Conservation (phyloP, 441 rosid genomes). For the Omphalea diandra region DNA sequence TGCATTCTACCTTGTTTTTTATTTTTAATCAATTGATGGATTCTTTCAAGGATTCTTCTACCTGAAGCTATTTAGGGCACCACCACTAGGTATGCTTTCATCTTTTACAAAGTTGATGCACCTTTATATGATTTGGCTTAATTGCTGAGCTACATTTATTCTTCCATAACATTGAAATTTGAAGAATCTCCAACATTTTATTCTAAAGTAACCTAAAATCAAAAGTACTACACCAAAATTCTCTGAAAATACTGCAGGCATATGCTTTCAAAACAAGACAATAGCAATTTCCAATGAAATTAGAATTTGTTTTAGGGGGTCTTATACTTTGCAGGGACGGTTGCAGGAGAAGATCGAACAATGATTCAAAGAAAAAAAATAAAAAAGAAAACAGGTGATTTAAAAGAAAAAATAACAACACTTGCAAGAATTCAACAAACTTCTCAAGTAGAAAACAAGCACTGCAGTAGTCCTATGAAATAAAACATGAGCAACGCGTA, state of each 20-base stretch:
- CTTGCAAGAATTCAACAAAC: no score
- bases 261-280: background rate
- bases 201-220: background rate
- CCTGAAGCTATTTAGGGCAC: no score
- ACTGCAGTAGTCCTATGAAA: background rate
- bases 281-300: background rate
- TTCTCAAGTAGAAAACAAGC: background rate
- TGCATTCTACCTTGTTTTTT: no score
- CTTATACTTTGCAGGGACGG: background rate
- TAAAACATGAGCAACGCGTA: background rate
- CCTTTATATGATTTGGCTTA: background rate
- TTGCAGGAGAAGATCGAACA: background rate
- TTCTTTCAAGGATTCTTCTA: no score
- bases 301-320: background rate
- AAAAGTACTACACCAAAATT: background rate
- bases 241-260: background rate
- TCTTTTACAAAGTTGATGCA: no score
- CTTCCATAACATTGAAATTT: no score
- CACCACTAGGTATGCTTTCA: no score
- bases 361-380: background rate
- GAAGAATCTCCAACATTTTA: background rate
- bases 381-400: no score
- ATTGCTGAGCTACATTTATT: background rate
- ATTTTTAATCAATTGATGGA: no score
- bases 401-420: background rate